These are phyloP conservation scores for Deinandra increscens DNA, from an alignment of 129 eudicot genomes.

Conservation along the genomic window DNA sequence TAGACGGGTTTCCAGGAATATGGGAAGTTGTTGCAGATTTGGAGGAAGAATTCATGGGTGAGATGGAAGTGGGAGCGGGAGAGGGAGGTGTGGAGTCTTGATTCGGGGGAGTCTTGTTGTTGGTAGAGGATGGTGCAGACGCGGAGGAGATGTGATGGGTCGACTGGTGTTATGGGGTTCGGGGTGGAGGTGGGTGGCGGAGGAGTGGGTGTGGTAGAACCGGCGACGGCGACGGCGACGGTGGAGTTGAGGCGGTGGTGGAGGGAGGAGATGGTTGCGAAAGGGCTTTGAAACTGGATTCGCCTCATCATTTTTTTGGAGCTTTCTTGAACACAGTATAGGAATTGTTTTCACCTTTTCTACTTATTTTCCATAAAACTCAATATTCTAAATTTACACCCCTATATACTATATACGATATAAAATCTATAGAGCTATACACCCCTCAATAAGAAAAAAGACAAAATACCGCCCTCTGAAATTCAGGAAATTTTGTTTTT, in stretches of 20 bases:
- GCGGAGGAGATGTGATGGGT: conserved; percentile 61
- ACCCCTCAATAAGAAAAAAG: too few species aligned
- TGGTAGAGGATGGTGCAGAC: conserved; percentile 75
- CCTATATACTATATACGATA: too few species aligned
- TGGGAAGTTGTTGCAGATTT: conserved; percentile 78
- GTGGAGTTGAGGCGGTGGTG: conserved; percentile 25
- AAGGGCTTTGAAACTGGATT: conserved; percentile 11
- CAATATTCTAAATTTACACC: too few species aligned
- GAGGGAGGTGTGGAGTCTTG: conserved; percentile 56
- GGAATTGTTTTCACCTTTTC: too few species aligned
- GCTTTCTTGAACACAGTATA: neutral
- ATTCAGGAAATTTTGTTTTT: too few species aligned
- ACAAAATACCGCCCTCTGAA: too few species aligned
- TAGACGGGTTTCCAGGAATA: conserved; percentile 82
- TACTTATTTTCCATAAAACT: too few species aligned
- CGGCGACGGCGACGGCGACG: neutral
- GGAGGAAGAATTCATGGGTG: conserved; percentile 87
- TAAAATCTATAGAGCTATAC: too few species aligned
- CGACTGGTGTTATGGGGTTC: conserved; percentile 29
- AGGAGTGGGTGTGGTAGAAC: neutral
- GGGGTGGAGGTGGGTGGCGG: conserved; percentile 12
- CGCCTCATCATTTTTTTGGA: conserved; percentile 27
- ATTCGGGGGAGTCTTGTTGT: conserved; percentile 59
- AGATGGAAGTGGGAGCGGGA: conserved; percentile 44
- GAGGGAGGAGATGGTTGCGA: conserved; percentile 24